These are phyloP conservation scores for Fusarium lateritium DNA, from an alignment of 2,329 filamentous ascomycete species.

Conservation along the genomic window DNA sequence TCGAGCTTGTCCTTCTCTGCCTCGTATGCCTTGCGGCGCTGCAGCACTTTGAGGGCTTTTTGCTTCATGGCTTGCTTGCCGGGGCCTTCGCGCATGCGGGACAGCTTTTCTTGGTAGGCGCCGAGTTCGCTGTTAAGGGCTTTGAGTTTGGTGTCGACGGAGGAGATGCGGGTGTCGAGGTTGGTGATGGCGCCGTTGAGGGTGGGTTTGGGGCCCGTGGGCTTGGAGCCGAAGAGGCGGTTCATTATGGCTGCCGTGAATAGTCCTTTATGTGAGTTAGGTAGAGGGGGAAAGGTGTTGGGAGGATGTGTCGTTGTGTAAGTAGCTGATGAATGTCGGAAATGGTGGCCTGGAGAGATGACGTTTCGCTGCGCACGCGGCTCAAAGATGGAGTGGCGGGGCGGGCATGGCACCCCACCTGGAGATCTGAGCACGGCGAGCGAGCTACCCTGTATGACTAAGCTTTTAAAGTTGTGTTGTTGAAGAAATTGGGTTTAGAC, in stretches of 20 bases:
- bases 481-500: fast-evolving
- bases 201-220: conserved; percentile 89
- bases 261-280: neutral
- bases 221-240: conserved; percentile 92
- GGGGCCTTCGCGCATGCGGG: conserved; percentile 95
- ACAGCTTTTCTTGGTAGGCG: conserved; percentile 88
- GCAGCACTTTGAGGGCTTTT: conserved; percentile 93
- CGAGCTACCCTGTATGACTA: conserved; percentile 8
- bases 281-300: neutral
- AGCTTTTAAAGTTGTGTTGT: neutral
- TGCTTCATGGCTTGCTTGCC: conserved; percentile 94
- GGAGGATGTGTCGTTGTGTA: neutral
- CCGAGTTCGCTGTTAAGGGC: conserved; percentile 91
- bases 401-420: conserved; percentile 19
- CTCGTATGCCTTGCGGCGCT: conserved; percentile 95
- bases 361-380: conserved; percentile 46
- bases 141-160: conserved; percentile 94
- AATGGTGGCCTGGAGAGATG: conserved; percentile 46
- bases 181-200: conserved; percentile 86
- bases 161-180: conserved; percentile 87
- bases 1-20: conserved; percentile 93
- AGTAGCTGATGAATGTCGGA: conserved; percentile 17
- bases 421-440: conserved; percentile 1
- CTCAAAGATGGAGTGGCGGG: conserved; percentile 29
- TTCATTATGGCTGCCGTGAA: conserved; percentile 77